phyloP scores from a whole-genome alignment of 768 basidiomycete genomes.

The Lactarius hatsudake region DNA sequence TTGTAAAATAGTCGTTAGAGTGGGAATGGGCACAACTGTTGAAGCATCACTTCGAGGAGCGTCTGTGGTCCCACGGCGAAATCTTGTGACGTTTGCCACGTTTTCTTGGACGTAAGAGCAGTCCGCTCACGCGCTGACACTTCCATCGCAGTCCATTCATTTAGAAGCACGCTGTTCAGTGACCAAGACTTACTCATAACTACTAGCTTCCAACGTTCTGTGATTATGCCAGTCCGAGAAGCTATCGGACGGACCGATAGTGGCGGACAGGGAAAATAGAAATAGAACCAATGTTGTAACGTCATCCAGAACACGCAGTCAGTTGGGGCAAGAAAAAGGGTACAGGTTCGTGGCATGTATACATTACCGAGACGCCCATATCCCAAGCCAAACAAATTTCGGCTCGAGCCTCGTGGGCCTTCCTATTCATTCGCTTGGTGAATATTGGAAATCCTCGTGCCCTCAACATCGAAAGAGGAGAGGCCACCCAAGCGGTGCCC shows the following conservation, averaged over 20 bases:
- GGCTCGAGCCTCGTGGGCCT: not conserved
- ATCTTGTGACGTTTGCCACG: not conserved
- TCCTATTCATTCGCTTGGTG: not conserved
- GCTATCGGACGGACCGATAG: not conserved
- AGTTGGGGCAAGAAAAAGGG: not conserved
- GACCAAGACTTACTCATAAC: not conserved
- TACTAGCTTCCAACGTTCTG: too few species aligned
- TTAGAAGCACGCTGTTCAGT: not conserved
- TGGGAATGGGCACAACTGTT: not conserved
- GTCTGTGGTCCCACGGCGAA: not conserved
- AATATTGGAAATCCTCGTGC: not conserved
- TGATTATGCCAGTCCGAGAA: not conserved
- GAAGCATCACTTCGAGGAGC: not conserved
- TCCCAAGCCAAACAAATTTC: not conserved
- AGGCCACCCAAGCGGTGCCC: not conserved
- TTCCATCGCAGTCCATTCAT: not conserved
- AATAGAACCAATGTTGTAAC: not conserved
- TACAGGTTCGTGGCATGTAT: not conserved
- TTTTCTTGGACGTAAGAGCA: not conserved
- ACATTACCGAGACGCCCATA: not conserved
- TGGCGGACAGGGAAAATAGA: not conserved
- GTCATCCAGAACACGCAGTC: not conserved
- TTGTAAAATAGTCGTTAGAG: not conserved
- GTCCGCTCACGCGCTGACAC: not conserved
- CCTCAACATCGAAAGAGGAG: not conserved